Conservation (phyloP, 2,329 filamentous ascomycete species). For the Ascochyta rabiei region DNA sequence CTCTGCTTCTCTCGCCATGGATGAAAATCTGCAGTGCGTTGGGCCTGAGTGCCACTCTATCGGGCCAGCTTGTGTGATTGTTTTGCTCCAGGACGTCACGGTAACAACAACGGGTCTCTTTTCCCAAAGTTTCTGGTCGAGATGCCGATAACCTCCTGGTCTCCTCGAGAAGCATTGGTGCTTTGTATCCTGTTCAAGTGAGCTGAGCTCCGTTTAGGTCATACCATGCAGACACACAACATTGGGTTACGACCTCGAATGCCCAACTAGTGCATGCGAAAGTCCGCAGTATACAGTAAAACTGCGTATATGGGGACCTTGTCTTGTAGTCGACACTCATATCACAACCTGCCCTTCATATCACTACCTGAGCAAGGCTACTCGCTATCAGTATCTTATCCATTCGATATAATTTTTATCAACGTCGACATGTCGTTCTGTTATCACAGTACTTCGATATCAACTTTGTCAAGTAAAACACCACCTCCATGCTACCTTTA, state of each 20-base stretch:
- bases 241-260: not conserved
- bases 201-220: not conserved
- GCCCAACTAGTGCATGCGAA: not conserved
- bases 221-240: not conserved
- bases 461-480: not conserved
- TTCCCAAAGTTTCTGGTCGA: not conserved
- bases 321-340: not conserved
- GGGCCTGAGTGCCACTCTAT: not conserved
- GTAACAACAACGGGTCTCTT: not conserved
- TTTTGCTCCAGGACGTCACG: not conserved
- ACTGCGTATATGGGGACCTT: not conserved
- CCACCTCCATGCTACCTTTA: slow-evolving; percentile 7
- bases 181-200: not conserved
- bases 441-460: not conserved
- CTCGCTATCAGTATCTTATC: not conserved
- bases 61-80: not conserved
- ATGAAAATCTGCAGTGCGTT: not conserved
- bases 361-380: not conserved
- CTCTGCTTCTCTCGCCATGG: not conserved
- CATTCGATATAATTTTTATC: not conserved
- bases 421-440: not conserved
- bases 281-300: not conserved
- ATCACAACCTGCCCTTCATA: not conserved
- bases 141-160: not conserved
- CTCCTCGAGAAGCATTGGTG: not conserved